Evolutionary conservation across 768 basidiomycete genomes (phyloP).

Genomic region (Lentinula lateritia): DNA sequence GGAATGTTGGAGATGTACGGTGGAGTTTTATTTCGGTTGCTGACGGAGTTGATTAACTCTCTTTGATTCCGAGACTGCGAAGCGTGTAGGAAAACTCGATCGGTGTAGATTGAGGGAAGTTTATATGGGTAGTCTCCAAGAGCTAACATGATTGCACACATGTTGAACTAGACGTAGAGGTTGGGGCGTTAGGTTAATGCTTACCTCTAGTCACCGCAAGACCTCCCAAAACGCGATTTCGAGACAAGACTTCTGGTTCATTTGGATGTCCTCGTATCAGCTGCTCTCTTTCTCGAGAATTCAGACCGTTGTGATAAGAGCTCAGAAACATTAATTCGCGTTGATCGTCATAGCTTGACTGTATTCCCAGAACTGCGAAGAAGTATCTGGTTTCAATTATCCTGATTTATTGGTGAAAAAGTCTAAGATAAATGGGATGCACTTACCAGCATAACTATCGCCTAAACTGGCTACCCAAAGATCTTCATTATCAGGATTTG

Average conservation of each 20-base stretch:
- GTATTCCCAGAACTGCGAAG: no score
- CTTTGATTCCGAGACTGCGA: no score
- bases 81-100: conserved; percentile 31
- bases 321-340: conserved; percentile 39
- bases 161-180: no score
- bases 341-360: background rate
- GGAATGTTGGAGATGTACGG: conserved; percentile 34
- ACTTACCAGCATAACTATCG: conserved; percentile 47
- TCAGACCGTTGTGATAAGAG: conserved; percentile 43
- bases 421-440: no score
- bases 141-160: conserved; percentile 29
- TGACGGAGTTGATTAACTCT: no score
- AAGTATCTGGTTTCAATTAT: no score
- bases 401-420: no score
- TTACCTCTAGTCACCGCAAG: conserved; percentile 41
- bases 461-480: conserved; percentile 55
- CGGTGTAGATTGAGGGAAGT: conserved; percentile 40
- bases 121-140: conserved; percentile 53
- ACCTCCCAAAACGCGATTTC: conserved; percentile 45
- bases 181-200: conserved; percentile 19
- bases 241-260: conserved; percentile 35
- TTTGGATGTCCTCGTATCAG: conserved; percentile 43
- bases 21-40: conserved; percentile 35
- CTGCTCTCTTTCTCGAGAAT: conserved; percentile 32
- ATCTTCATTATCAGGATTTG: conserved; percentile 35